Percentiles rank a stretch among this genome's conserved stretches.
phyloP scores from a whole-genome alignment of 2,329 filamentous ascomycete genomes.

The Phaeosphaeria sp. region DNA sequence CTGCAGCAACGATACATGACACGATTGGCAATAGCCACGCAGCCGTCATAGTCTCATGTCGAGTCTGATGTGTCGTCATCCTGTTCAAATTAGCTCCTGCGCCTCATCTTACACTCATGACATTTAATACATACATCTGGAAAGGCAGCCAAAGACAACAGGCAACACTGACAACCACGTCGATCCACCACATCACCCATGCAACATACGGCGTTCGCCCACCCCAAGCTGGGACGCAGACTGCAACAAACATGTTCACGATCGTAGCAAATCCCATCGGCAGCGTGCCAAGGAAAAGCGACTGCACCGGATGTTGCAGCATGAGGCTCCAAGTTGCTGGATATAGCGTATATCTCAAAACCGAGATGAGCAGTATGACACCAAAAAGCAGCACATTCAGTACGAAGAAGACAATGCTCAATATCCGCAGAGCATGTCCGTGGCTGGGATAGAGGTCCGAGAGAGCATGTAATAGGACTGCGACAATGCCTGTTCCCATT shows the following conservation, averaged over 20 bases:
- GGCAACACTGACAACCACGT: slow-evolving; percentile 51
- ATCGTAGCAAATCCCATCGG: slow-evolving; percentile 74
- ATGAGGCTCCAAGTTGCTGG: slow-evolving; percentile 71
- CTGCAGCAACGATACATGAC: slow-evolving; percentile 68
- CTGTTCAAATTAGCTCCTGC: slow-evolving; percentile 9
- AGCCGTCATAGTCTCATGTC: slow-evolving; percentile 62
- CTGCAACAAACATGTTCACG: slow-evolving; percentile 68
- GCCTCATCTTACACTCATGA: too few species aligned
- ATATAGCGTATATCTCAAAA: slow-evolving; percentile 68
- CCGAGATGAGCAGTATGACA: slow-evolving; percentile 60
- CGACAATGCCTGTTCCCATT: slow-evolving; percentile 43
- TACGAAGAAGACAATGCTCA: slow-evolving; percentile 66
- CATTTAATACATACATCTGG: slow-evolving; percentile 30
- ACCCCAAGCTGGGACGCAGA: slow-evolving; percentile 66
- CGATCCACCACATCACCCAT: slow-evolving; percentile 59
- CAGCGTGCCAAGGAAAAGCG: slow-evolving; percentile 69
- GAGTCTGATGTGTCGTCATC: slow-evolving; percentile 36
- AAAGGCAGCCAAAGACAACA: slow-evolving; percentile 45
- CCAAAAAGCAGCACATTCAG: slow-evolving; percentile 65
- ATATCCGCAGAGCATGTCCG: slow-evolving; percentile 57
- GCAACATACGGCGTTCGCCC: slow-evolving; percentile 54
- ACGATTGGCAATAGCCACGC: slow-evolving; percentile 71
- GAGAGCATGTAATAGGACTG: slow-evolving; percentile 66
- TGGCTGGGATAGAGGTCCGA: slow-evolving; percentile 59
- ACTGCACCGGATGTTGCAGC: slow-evolving; percentile 70